phyloP scores from a whole-genome alignment of 352 stramenopile genomes.

The Globisporangium radiosum region DNA sequence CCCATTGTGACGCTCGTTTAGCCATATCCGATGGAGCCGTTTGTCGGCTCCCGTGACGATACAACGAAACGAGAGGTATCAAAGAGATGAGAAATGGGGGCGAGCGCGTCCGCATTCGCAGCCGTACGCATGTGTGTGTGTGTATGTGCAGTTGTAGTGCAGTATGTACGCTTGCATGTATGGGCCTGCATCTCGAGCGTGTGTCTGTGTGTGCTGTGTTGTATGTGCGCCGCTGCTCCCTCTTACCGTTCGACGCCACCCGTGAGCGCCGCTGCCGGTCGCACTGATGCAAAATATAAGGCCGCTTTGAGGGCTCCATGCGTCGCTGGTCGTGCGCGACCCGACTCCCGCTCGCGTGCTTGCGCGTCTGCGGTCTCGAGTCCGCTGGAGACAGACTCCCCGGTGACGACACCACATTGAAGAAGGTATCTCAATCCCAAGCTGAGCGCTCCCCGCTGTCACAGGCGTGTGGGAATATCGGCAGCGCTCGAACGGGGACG shows the following conservation, averaged over 20 bases:
- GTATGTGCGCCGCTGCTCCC: no score
- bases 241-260: no score
- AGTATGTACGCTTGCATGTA: neutral
- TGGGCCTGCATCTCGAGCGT: neutral
- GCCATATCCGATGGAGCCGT: constrained; percentile 20
- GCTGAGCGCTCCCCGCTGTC: neutral
- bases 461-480: neutral
- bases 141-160: neutral
- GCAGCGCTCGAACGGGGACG: neutral
- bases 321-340: neutral
- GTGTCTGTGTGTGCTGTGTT: neutral
- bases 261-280: neutral
- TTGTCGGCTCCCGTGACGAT: constrained; percentile 12
- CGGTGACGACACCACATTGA: constrained; percentile 5
- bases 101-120: neutral
- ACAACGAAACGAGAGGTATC: constrained; percentile 16
- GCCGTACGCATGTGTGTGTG: neutral
- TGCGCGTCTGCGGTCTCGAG: neutral
- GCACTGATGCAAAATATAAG: constrained; percentile 23
- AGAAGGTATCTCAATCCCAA: constrained; percentile 5
- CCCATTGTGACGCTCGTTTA: constrained; percentile 20
- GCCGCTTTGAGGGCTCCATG: constrained; percentile 19
- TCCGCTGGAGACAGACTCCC: neutral
- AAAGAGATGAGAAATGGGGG: neutral
- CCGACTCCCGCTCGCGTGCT: neutral